Evolutionary conservation across 192 early-diverging fungal genomes (phyloP), one percentile per base, ranked within the genome.

Genomic region (Spinellus fusiger): DNA sequence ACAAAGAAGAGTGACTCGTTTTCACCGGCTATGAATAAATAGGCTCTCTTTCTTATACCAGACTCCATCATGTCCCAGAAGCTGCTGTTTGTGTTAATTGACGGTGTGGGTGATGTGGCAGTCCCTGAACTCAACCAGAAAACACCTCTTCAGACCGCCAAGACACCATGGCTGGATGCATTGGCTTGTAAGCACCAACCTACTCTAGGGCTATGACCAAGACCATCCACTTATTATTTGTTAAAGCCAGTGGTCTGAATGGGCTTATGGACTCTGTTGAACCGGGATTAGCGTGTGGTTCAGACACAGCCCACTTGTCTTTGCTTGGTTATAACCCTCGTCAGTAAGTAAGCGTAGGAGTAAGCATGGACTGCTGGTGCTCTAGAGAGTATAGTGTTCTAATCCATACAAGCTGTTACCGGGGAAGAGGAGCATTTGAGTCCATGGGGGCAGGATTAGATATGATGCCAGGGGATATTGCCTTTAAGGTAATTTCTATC

Each of bases 391-490:
- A 22, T 7, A 15, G 25, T 0, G 48, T 15, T 18, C 9, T 26
- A 15, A 44, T 29, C 4, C 27, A 32, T 10, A 10, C 12, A 25
- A 71, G 69, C 20, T 56, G 56, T 61, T 71, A 71, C 55, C 50
- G 63, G 33, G 69, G 69, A 23, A 56, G 69, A 49, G 69, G 69
- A 28, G 69, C 69, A 8, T 71, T 71, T 61, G 69, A 71, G 31
- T 55, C 56, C 25, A 71, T 71, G 69, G 69, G 69, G 13, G 69
- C 69, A 13, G 69, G 69, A 5, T 23, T 71, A 16, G 51, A 58
- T 23, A 71, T 71, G 69, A 54, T 56, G 18, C 69, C 62, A n/a
- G 69, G 69, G 12, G 69, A 71, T 47, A 71, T 71, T 61, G 69
- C 69, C 10, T 71, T 71, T 13, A 71, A 71, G 31, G 65, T 67